Percentiles rank a stretch among this genome's conserved stretches.
phyloP scores from a whole-genome alignment of 2,329 filamentous ascomycete genomes.

The Dryadomyces sulphureus region DNA sequence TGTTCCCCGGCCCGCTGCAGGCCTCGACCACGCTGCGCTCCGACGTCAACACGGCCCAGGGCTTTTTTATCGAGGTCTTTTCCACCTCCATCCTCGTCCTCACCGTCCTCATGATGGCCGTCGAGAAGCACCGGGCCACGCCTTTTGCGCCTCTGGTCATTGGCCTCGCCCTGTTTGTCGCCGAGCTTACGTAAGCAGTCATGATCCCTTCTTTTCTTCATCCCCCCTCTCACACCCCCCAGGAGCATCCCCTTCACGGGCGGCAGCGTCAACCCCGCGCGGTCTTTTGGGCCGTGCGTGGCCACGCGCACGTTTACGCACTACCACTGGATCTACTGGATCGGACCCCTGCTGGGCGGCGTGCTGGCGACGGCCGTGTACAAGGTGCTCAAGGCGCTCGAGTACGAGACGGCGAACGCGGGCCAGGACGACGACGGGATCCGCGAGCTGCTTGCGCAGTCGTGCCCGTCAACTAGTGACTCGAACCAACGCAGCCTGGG shows the following conservation, averaged over 20 bases:
- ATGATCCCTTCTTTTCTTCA: background rate
- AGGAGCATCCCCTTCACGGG: conserved; percentile 29
- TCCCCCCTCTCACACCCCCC: background rate
- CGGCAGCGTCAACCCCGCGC: conserved; percentile 33
- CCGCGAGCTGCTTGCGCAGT: background rate
- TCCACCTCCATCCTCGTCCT: conserved; percentile 49
- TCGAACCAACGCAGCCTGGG: background rate
- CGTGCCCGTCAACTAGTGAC: background rate
- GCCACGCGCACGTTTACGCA: conserved; percentile 23
- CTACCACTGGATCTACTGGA: conserved; percentile 41
- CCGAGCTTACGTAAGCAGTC: conserved; percentile 22
- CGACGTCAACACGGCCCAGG: conserved; percentile 36
- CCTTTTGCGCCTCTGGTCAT: conserved; percentile 59
- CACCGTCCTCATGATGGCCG: conserved; percentile 53
- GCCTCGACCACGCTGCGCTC: conserved; percentile 41
- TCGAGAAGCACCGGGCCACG: conserved; percentile 60
- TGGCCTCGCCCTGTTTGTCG: conserved; percentile 54
- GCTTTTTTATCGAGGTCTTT: conserved; percentile 54
- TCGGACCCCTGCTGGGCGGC: conserved; percentile 35
- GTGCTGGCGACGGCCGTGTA: conserved; percentile 34
- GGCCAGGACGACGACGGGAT: conserved; percentile 25
- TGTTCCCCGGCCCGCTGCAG: conserved; percentile 40
- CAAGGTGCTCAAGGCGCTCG: conserved; percentile 32
- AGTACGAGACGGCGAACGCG: conserved; percentile 35
- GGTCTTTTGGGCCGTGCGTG: conserved; percentile 34